Percentiles rank a stretch among this genome's conserved stretches.
Evolutionary conservation across 805 yeast species (phyloP).

Genomic region (Metschnikowia proteae): DNA sequence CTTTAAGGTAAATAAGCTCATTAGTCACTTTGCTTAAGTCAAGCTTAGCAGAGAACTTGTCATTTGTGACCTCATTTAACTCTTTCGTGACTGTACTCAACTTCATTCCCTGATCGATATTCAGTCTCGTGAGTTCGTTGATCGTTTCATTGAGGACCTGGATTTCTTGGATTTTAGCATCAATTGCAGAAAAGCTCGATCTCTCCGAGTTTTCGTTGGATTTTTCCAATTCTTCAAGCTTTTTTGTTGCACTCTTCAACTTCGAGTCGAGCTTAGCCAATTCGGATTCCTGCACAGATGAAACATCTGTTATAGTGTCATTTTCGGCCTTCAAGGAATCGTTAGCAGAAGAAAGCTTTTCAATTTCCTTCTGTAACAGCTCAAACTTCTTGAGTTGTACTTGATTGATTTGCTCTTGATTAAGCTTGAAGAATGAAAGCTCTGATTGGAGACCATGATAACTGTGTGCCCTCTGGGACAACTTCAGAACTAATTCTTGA

Average conservation of each 20-base stretch:
- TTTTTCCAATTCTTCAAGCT: constrained; percentile 17
- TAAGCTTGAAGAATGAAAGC: constrained; percentile 30
- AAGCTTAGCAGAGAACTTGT: constrained; percentile 34
- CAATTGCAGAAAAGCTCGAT: not conserved
- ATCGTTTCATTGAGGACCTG: constrained; percentile 26
- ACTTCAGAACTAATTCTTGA: constrained; percentile 17
- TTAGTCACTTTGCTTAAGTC: constrained; percentile 33
- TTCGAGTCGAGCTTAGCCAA: constrained; percentile 11
- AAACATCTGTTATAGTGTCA: constrained; percentile 11
- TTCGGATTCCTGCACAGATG: constrained; percentile 3
- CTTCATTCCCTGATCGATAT: constrained; percentile 35
- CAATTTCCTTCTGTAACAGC: constrained; percentile 19
- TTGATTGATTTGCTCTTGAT: constrained; percentile 31
- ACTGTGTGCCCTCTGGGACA: constrained; percentile 26
- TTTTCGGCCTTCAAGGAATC: constrained; percentile 18
- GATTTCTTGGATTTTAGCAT: constrained; percentile 24
- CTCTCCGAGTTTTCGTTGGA: constrained; percentile 11
- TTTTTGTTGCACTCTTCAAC: constrained; percentile 16
- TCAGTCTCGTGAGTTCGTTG: constrained; percentile 28
- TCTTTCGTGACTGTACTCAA: constrained; percentile 34
- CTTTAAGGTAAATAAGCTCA: constrained; percentile 30
- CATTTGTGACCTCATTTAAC: constrained; percentile 34
- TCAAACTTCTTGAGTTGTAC: constrained; percentile 24
- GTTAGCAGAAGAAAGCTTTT: constrained; percentile 22
- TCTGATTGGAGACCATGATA: constrained; percentile 30